Conservation (phyloP, 352 stramenopile genomes). For the Blastocystis sp. region DNA sequence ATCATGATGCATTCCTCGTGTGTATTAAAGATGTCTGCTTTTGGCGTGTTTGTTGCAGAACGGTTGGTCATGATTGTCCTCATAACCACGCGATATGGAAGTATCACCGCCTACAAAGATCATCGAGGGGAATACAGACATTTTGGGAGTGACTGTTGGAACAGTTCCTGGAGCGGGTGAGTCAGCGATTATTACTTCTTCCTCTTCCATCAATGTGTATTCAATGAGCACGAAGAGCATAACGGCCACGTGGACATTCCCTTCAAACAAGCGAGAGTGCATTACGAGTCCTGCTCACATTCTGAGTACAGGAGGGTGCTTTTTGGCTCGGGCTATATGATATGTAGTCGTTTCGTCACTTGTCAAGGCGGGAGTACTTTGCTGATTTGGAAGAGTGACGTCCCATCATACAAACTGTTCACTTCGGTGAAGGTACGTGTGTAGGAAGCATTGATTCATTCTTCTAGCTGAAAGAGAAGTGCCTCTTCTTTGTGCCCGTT, state of each 20-base stretch:
- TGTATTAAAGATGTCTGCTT: slow-evolving; percentile 56
- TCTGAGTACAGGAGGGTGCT: background rate
- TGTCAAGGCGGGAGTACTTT: slow-evolving; percentile 1
- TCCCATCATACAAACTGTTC: slow-evolving; percentile 6
- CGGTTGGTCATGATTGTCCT: background rate
- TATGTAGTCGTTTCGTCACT: slow-evolving; percentile 4
- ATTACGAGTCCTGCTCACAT: background rate
- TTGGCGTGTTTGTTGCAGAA: slow-evolving; percentile 36
- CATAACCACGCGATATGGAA: slow-evolving; percentile 35
- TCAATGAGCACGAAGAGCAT: background rate
- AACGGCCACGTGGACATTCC: slow-evolving; percentile 30
- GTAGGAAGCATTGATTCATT: background rate
- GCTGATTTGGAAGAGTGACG: slow-evolving; percentile 10
- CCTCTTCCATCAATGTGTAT: slow-evolving; percentile 1
- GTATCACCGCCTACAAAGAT: slow-evolving; percentile 39
- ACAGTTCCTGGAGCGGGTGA: slow-evolving; percentile 15
- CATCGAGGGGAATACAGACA: background rate
- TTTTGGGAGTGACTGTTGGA: background rate
- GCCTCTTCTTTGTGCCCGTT: background rate
- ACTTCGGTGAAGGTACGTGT: background rate
- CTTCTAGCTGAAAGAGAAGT: slow-evolving; percentile 10
- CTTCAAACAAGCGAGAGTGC: slow-evolving; percentile 6
- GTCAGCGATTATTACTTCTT: slow-evolving; percentile 18
- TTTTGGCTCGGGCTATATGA: background rate
- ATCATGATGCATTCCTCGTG: slow-evolving; percentile 13